Evolutionary conservation across 2,329 filamentous ascomycete genomes (phyloP), one percentile per base, ranked within the genome.

Genomic region (Coniella lustricola): DNA sequence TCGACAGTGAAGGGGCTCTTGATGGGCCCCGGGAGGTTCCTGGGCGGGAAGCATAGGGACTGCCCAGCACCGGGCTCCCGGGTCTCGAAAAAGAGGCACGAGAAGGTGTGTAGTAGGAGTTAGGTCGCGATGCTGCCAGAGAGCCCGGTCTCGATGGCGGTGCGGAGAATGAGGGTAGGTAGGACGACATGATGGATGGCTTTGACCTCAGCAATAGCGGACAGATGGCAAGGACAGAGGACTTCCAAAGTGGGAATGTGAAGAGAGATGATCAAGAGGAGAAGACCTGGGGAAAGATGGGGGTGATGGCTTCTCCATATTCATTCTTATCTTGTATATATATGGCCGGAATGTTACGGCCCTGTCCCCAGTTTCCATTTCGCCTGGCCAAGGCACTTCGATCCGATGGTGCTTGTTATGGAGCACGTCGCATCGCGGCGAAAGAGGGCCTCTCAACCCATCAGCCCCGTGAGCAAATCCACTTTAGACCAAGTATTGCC

Each of bases 121-220:
- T 52, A 20, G 47, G 43, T 29, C 50, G 44, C 31, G 50, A 52
- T 16, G 47, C 47, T 3, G 50, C 50, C 44, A 52, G 48, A 39
- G 50, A 52, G 2, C 50, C 50, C 25, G 50, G 50, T 32, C 50
- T 46, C 2, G 50, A 52, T 2, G 48, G 50, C 31, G 50, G 47
- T 22, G 37, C 37, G 3, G 50, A 45, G 13, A 52, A 52, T 18
- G 50, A 52, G 16, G 50, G 50, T 7, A 52, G 42, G 31, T 52
- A 52, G 29, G 18, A 42, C 31, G 50, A 50, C 50, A 52, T 52
- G 9, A 20, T 46, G 31, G 10, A 33, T 9, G 32, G 13, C 38
- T 40, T 42, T 39, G 25, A 39, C 40, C 22, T 42, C 36, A 41
- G 37, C 25, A 25, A 44, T 22, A 34, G 45, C 5, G 21, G 36